Percentiles rank a stretch among this genome's conserved stretches.
Evolutionary conservation across 495 filamentous ascomycete genomes (phyloP).

Genomic region (Trichoderma erinaceum): DNA sequence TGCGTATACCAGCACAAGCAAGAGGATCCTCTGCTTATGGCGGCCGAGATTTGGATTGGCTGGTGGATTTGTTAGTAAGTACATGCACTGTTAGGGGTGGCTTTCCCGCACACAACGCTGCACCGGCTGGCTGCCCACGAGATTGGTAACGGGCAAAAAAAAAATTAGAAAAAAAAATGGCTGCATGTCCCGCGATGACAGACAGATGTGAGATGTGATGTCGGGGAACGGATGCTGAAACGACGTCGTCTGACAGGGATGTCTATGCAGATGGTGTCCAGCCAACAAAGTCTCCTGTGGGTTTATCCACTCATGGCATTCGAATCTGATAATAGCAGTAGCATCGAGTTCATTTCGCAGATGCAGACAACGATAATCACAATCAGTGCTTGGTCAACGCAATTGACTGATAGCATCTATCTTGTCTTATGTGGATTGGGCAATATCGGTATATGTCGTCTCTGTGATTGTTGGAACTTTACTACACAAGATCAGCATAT

Average conservation of each 20-base stretch:
- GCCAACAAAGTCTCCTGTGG: conserved; percentile 3
- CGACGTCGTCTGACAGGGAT: conserved; percentile 5
- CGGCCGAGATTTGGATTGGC: background rate
- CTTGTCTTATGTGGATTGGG: background rate
- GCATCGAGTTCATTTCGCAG: background rate
- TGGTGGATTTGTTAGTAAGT: background rate
- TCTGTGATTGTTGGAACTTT: too few relatives aligned
- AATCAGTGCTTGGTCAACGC: background rate
- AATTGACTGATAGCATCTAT: background rate
- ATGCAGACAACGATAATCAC: background rate
- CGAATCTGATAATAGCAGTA: background rate
- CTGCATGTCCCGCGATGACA: conserved; percentile 10
- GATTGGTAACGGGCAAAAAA: conserved; percentile 13
- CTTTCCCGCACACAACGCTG: background rate
- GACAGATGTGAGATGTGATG: conserved; percentile 14
- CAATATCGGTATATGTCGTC: background rate
- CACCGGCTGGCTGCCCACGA: conserved; percentile 3
- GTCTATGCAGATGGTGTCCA: background rate
- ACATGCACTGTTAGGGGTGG: background rate
- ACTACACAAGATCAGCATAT: too few relatives aligned
- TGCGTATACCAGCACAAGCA: too few relatives aligned
- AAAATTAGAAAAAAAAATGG: background rate
- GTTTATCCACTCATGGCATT: background rate
- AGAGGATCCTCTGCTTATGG: background rate
- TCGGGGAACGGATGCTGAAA: conserved; percentile 7